Conservation (phyloP, 176 grass and related monocot species). For the Tillandsia fasciculata region DNA sequence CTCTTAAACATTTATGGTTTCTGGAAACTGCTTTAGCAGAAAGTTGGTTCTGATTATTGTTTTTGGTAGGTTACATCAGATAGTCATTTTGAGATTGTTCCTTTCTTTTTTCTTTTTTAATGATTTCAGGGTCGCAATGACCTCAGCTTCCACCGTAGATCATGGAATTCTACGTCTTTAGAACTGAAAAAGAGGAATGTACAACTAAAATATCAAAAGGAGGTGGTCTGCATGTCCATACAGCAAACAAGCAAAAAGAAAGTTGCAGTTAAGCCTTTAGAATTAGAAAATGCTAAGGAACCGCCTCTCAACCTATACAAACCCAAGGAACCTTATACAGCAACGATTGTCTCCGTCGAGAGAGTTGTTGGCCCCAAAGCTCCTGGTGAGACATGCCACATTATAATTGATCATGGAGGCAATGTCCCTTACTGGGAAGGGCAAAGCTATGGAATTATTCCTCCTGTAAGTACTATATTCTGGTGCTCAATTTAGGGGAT, state of each 20-base stretch:
- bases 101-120: neutral
- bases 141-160: constrained; percentile 32
- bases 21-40: neutral
- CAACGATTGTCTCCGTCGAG: constrained; percentile 70
- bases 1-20: neutral
- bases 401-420: constrained; percentile 87
- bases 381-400: constrained; percentile 85
- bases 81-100: neutral
- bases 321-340: constrained; percentile 59
- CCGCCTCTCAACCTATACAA: constrained; percentile 79
- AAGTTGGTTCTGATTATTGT: neutral
- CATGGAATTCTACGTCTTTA: constrained; percentile 26
- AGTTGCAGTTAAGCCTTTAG: constrained; percentile 49
- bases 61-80: neutral
- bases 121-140: constrained; percentile 49
- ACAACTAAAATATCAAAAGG: constrained; percentile 25
- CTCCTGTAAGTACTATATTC: constrained; percentile 43
- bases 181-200: constrained; percentile 30
- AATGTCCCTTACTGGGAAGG: constrained; percentile 97
- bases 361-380: constrained; percentile 77
- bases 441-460: constrained; percentile 87
- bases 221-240: constrained; percentile 48
- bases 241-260: constrained; percentile 56
- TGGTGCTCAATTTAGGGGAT: neutral
- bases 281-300: constrained; percentile 52